A percentile compares a stretch with the other conserved stretches of the same genome.
phyloP scores from a whole-genome alignment of 306 rosid species.

The Potentilla sterilis region DNA sequence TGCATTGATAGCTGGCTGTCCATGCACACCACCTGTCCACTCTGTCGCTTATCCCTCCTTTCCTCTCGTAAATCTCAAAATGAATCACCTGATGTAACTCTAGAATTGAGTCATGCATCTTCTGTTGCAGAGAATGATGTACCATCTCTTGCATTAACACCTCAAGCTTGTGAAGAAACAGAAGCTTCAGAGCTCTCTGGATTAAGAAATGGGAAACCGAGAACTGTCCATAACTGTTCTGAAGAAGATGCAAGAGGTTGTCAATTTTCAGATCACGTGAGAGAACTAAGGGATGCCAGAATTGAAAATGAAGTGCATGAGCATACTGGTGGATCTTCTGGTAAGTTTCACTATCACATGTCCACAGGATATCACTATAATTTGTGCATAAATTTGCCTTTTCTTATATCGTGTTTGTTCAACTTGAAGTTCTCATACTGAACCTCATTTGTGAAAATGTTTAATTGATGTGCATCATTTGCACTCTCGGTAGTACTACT shows the following conservation, averaged over 20 bases:
- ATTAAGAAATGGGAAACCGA: conserved; percentile 31
- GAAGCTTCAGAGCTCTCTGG: conserved; percentile 23
- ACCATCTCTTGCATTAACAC: conserved; percentile 28
- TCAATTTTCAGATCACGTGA: conserved; percentile 30
- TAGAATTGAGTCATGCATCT: conserved; percentile 18
- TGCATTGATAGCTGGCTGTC: conserved; percentile 93
- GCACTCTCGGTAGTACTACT: neutral
- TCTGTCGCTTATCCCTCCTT: conserved; percentile 78
- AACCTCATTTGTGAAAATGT: neutral
- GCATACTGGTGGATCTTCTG: conserved; percentile 6
- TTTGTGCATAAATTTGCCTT: neutral
- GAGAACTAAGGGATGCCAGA: conserved; percentile 17
- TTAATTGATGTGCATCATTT: neutral
- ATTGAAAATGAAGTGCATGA: neutral
- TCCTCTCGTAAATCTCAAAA: conserved; percentile 42
- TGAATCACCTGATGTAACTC: conserved; percentile 34
- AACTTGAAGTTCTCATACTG: neutral
- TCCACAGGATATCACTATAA: neutral
- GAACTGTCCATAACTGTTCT: conserved; percentile 23
- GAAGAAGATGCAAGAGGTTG: conserved; percentile 33
- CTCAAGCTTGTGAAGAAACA: conserved; percentile 37
- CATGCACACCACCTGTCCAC: conserved; percentile 85
- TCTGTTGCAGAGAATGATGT: conserved; percentile 28
- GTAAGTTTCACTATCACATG: conserved; percentile 10
- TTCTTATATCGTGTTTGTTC: neutral